Percentiles rank a stretch among this genome's conserved stretches.
phyloP scores from a whole-genome alignment of 192 early-diverging fungal species.

The Allomyces macrogynus region DNA sequence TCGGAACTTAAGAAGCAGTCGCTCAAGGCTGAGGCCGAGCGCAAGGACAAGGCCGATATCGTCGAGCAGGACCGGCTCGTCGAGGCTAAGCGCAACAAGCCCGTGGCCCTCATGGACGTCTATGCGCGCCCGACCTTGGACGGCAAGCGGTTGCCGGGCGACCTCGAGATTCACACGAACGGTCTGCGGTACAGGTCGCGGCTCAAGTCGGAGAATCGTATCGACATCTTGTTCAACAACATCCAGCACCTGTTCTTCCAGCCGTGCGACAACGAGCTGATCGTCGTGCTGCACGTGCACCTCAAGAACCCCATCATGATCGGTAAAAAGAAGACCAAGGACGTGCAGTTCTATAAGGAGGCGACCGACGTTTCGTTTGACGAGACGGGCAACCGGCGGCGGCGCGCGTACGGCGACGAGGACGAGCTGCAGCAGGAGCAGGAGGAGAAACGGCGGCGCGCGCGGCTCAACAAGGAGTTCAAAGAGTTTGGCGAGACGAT shows the following conservation, averaged over 20 bases:
- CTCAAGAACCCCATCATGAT: conserved; percentile 94
- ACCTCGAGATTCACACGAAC: conserved; percentile 89
- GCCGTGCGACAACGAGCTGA: conserved; percentile 88
- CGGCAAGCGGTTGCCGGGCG: conserved; percentile 78
- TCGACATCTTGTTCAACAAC: conserved; percentile 90
- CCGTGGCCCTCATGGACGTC: conserved; percentile 65
- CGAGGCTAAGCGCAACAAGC: conserved; percentile 50
- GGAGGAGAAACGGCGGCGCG: conserved; percentile 72
- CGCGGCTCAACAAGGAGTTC: conserved; percentile 79
- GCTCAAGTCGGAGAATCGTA: conserved; percentile 41
- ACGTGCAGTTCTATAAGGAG: conserved; percentile 97
- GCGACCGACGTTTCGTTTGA: conserved; percentile 86
- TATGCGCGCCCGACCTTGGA: conserved; percentile 80
- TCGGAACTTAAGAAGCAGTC: conserved; percentile 81
- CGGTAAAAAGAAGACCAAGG: conserved; percentile 91
- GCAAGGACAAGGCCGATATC: conserved; percentile 87
- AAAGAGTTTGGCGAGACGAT: conserved; percentile 81
- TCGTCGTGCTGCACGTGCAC: conserved; percentile 88
- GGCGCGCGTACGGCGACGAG: conserved; percentile 86
- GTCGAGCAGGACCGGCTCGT: conserved; percentile 82
- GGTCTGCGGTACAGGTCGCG: conserved; percentile 78
- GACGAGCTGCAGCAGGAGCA: conserved; percentile 93
- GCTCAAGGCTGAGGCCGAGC: conserved; percentile 77
- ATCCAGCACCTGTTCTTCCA: conserved; percentile 96
- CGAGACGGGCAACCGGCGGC: conserved; percentile 85